These are phyloP conservation scores for Kodamaea laetipori DNA, from an alignment of 805 yeast genomes.

Conservation along the genomic window DNA sequence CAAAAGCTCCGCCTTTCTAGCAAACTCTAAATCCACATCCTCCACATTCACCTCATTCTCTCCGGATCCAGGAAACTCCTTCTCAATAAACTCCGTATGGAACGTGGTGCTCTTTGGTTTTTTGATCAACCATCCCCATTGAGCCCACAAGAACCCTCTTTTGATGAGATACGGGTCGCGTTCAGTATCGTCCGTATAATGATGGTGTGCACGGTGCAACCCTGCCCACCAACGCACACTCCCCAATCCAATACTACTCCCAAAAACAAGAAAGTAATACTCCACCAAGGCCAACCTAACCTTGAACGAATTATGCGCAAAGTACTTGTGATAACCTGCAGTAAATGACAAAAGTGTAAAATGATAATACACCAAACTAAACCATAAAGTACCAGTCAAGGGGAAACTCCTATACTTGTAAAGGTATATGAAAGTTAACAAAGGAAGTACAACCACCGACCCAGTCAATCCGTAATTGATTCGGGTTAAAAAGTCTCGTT, in stretches of 20 bases:
- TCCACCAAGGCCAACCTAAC: conserved; percentile 39
- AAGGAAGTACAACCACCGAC: conserved; percentile 38
- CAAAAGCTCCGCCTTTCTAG: conserved; percentile 20
- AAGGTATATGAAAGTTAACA: conserved; percentile 30
- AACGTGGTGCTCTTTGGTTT: conserved; percentile 48
- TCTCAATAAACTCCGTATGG: conserved; percentile 37
- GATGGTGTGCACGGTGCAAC: conserved; percentile 87
- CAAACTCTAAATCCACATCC: not conserved
- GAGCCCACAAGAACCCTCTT: conserved; percentile 79
- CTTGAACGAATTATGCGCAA: conserved; percentile 42
- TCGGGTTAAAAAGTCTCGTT: conserved; percentile 37
- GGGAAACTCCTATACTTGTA: conserved; percentile 26
- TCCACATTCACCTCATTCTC: conserved; percentile 14
- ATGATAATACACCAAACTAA: conserved; percentile 35
- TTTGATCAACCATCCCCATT: conserved; percentile 84
- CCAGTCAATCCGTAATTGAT: conserved; percentile 38
- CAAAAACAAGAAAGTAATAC: conserved; percentile 56
- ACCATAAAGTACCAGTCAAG: conserved; percentile 31
- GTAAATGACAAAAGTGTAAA: conserved; percentile 43
- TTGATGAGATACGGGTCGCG: conserved; percentile 85
- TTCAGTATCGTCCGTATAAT: conserved; percentile 80
- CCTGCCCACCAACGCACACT: conserved; percentile 78
- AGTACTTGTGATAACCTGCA: conserved; percentile 45
- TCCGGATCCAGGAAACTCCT: conserved; percentile 31
- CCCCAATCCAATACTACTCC: conserved; percentile 76